Base-by-base conservation (phyloP, 2,329 filamentous ascomycete genomes). In the Erysiphe pulchra region DNA sequence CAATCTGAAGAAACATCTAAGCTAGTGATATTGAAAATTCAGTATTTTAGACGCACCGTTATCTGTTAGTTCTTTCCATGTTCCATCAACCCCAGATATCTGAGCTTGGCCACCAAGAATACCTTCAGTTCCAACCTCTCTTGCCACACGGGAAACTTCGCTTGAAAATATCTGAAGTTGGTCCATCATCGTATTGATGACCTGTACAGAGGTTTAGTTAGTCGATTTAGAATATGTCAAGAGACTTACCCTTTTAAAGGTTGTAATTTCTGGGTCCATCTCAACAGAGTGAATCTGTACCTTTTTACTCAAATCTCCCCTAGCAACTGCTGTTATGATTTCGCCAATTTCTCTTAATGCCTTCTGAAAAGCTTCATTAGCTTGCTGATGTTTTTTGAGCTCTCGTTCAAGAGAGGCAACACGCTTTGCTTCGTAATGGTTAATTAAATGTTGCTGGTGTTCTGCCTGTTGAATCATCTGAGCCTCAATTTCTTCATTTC, bases 101-200 rank as follows among this genome's bases (percentile, higher is more conserved):
- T 85, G 80, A 48, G 87, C 87, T 61, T 95, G 87, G 39, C 87
- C 87, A 55, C 87, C 87, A 38, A 95, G 75, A 50, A 90, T 79
- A 57, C 87, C 87, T 61, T 95, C 86, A 12, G 87, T 95, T 54
- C 87, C 87, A 66, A 95, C 87, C 62, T 95, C 87, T 60, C 84
- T 81, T 45, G 87, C 87, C 53, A 95, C 77, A 53, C 84, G 80
- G 32, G 87, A 94, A 56, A 95, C 87, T 65, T 95, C 86, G 61
- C 83, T 92, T 52, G 87, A 87, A 62, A 95, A 95, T 49, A 92
- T 82, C 60, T 94, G 86, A 48, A 95, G 70, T 62, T 94, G 87
- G 59, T 95, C 87, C 75, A 95, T 92, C 87, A 95, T 95, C 53
- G 82, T 92, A 61, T 95, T 95, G 65, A 95, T 95, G 33, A 59